Percentiles rank a stretch among this genome's conserved stretches.
phyloP scores from a whole-genome alignment of 306 rosid species.

The Medicago ruthenica region DNA sequence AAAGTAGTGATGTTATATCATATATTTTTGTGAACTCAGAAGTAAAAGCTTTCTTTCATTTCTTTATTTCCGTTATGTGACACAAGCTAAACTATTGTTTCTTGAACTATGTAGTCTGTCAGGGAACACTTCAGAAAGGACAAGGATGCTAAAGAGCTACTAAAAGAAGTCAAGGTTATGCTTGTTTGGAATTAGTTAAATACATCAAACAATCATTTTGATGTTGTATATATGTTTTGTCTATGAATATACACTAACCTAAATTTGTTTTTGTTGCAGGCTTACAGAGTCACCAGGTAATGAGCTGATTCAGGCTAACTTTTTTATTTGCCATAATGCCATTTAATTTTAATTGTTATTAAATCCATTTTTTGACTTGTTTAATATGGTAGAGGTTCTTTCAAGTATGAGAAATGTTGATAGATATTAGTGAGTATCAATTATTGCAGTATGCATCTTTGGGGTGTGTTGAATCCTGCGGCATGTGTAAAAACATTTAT shows the following conservation, averaged over 20 bases:
- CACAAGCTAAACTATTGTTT: slow-evolving; percentile 25
- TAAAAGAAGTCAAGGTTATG: slow-evolving; percentile 74
- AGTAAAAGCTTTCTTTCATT: not conserved
- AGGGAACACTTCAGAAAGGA: slow-evolving; percentile 65
- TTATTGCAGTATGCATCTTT: not conserved
- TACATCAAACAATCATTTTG: not conserved
- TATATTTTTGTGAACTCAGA: not conserved
- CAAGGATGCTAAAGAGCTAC: slow-evolving; percentile 67
- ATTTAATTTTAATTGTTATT: not conserved
- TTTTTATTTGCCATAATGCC: not conserved
- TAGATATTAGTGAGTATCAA: not conserved
- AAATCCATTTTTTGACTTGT: not conserved
- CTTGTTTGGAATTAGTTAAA: slow-evolving; percentile 2
- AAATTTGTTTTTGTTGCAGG: not conserved
- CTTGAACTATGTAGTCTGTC: slow-evolving; percentile 63
- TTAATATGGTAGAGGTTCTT: not conserved
- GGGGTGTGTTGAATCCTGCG: no score
- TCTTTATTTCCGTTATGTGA: not conserved
- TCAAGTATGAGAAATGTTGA: not conserved
- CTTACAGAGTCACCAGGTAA: not conserved
- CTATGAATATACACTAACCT: not conserved
- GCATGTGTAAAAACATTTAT: no score
- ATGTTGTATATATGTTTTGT: not conserved
- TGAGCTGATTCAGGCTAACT: not conserved
- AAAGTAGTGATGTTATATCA: not conserved